Evolutionary conservation across 1,284 basidiomycete genomes (phyloP).

Genomic region (Ustilago hordei): DNA sequence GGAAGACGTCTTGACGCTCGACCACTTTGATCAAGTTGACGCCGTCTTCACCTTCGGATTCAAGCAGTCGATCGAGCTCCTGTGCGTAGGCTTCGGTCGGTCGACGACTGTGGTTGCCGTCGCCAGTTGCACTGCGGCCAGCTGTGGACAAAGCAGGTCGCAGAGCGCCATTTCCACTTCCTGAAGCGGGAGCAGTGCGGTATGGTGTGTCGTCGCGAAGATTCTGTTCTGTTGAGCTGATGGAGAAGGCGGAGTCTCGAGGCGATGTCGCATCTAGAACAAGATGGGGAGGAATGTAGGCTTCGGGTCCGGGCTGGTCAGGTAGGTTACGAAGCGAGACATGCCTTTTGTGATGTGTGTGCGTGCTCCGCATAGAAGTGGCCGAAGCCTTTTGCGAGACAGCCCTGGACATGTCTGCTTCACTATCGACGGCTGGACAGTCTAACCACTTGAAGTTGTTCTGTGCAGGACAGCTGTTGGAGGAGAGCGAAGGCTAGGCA

Average conservation of each 20-base stretch:
- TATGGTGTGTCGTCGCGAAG: constrained; percentile 11
- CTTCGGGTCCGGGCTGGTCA: constrained; percentile 34
- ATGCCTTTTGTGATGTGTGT: constrained; percentile 30
- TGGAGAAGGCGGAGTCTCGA: constrained; percentile 27
- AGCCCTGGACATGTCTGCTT: constrained; percentile 33
- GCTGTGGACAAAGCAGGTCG: neutral
- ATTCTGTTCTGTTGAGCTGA: constrained; percentile 36
- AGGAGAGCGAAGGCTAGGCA: neutral
- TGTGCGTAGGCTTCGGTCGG: constrained; percentile 35
- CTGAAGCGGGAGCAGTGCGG: neutral
- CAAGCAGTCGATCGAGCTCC: constrained; percentile 44
- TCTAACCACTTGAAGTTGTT: neutral
- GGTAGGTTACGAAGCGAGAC: constrained; percentile 46
- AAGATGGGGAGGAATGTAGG: constrained; percentile 27
- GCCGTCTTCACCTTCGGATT: constrained; percentile 53
- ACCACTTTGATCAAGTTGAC: constrained; percentile 50
- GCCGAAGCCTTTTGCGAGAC: constrained; percentile 48
- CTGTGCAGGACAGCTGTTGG: neutral
- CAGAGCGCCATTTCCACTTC: constrained; percentile 1
- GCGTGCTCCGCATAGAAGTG: constrained; percentile 28
- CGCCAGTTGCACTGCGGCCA: constrained; percentile 7
- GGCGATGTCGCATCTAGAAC: constrained; percentile 26
- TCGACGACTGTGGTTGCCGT: constrained; percentile 17
- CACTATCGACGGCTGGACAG: neutral
- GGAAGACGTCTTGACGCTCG: constrained; percentile 54